phyloP scores from a whole-genome alignment of 805 yeast species.

The Grigorovia yakushimaensis region DNA sequence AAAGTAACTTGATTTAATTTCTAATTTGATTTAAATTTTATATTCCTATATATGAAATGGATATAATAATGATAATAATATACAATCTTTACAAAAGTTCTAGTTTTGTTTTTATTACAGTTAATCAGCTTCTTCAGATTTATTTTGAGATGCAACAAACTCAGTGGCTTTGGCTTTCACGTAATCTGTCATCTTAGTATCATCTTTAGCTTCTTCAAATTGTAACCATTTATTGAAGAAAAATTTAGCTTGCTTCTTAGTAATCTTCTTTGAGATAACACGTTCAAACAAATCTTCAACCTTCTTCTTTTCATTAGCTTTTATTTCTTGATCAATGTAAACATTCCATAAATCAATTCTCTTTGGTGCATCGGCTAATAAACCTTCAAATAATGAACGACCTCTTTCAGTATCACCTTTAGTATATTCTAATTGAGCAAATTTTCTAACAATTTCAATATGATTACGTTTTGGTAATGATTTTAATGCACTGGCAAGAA shows the following conservation, averaged over 20 bases:
- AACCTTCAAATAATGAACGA: slow-evolving; percentile 87
- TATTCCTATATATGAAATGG: not conserved
- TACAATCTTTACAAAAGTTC: not conserved
- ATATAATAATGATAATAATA: too few relatives aligned
- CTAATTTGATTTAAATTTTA: too few relatives aligned
- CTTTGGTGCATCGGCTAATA: slow-evolving; percentile 81
- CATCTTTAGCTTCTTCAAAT: slow-evolving; percentile 62
- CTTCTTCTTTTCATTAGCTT: slow-evolving; percentile 51
- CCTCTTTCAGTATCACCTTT: slow-evolving; percentile 93
- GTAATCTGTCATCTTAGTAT: slow-evolving; percentile 62
- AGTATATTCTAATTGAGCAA: slow-evolving; percentile 77
- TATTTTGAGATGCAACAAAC: slow-evolving; percentile 37
- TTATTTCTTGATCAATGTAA: slow-evolving; percentile 87
- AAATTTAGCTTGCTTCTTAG: slow-evolving; percentile 86
- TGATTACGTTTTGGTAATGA: slow-evolving; percentile 63
- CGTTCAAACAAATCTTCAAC: slow-evolving; percentile 79
- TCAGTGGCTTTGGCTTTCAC: slow-evolving; percentile 89
- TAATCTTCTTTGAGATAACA: slow-evolving; percentile 52
- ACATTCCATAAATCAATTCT: slow-evolving; percentile 93
- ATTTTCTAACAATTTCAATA: slow-evolving; percentile 73
- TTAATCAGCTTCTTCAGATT: slow-evolving; percentile 3
- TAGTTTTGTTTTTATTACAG: not conserved
- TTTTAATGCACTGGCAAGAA: slow-evolving; percentile 67
- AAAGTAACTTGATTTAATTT: not conserved
- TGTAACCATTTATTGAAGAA: slow-evolving; percentile 88